Percentiles rank a stretch among this genome's conserved stretches.
phyloP scores from a whole-genome alignment of 2,329 filamentous ascomycete genomes.

The Dothideomycetidae sp. region DNA sequence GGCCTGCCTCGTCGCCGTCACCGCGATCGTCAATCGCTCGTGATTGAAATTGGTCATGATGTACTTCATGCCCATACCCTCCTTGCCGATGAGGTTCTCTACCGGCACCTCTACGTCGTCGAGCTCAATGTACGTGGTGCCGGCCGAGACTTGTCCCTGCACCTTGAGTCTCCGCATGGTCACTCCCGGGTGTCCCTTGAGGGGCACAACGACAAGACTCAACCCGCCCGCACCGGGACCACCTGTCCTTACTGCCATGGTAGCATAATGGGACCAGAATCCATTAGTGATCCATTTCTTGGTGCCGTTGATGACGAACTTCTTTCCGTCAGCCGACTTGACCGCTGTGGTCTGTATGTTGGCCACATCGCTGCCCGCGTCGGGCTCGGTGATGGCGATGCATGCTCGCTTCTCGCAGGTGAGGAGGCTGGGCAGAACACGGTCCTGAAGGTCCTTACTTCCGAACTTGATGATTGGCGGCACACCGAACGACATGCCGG shows the following conservation, averaged over 20 bases:
- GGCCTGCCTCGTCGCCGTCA: slow-evolving; percentile 48
- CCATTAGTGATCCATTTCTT: slow-evolving; percentile 75
- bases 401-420: slow-evolving; percentile 52
- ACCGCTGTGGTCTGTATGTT: slow-evolving; percentile 55
- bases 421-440: slow-evolving; percentile 53
- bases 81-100: slow-evolving; percentile 53
- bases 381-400: slow-evolving; percentile 68
- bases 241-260: slow-evolving; percentile 61
- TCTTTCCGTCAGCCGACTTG: slow-evolving; percentile 47
- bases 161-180: slow-evolving; percentile 54
- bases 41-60: slow-evolving; percentile 48
- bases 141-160: slow-evolving; percentile 47
- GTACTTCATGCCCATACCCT: slow-evolving; percentile 59
- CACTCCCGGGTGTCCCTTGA: slow-evolving; percentile 54
- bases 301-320: slow-evolving; percentile 57
- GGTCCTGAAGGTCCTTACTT: slow-evolving; percentile 45
- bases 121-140: slow-evolving; percentile 62
- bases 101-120: slow-evolving; percentile 60
- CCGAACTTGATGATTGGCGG: slow-evolving; percentile 60
- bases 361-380: slow-evolving; percentile 59
- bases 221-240: slow-evolving; percentile 48
- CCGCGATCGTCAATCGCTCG: slow-evolving; percentile 53
- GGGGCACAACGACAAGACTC: slow-evolving; percentile 53
- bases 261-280: slow-evolving; percentile 52
- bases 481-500: slow-evolving; percentile 58